A percentile compares a stretch with the other conserved stretches of the same genome.
These are phyloP conservation scores for Nicotiana sylvestris DNA, from an alignment of 257 asterid genomes.

Conservation along the genomic window DNA sequence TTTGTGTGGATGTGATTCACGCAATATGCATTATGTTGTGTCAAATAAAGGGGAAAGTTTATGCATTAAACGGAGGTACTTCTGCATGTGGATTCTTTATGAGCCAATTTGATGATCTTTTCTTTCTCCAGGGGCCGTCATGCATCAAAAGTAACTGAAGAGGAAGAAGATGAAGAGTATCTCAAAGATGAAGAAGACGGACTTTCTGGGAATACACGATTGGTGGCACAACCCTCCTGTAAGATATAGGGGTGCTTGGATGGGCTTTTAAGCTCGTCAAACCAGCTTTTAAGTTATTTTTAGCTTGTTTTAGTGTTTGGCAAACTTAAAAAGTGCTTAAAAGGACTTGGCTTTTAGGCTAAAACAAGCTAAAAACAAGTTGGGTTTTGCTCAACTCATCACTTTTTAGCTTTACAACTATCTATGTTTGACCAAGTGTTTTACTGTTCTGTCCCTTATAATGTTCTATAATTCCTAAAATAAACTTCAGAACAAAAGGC, in stretches of 20 bases:
- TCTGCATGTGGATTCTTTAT: neutral
- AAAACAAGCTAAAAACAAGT: too few relatives aligned
- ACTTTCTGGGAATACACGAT: conserved; percentile 79
- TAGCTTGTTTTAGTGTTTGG: too few relatives aligned
- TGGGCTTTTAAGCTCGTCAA: too few relatives aligned
- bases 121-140: conserved; percentile 81
- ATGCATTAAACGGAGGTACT: neutral
- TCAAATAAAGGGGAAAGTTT: neutral
- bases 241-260: conserved; percentile 22
- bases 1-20: neutral
- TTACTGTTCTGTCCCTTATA: too few relatives aligned
- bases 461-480: too few relatives aligned
- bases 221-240: conserved; percentile 93
- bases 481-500: too few relatives aligned
- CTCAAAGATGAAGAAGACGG: conserved; percentile 87
- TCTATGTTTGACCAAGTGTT: too few relatives aligned
- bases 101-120: neutral
- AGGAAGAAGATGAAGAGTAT: conserved; percentile 96
- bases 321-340: too few relatives aligned
- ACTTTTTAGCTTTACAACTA: too few relatives aligned
- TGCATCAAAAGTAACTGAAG: conserved; percentile 95
- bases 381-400: too few relatives aligned
- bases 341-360: too few relatives aligned
- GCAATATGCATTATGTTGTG: neutral
- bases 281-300: too few relatives aligned